These are phyloP conservation scores for Fusarium sp. DNA, from an alignment of 2,329 filamentous ascomycete species.

Conservation along the genomic window DNA sequence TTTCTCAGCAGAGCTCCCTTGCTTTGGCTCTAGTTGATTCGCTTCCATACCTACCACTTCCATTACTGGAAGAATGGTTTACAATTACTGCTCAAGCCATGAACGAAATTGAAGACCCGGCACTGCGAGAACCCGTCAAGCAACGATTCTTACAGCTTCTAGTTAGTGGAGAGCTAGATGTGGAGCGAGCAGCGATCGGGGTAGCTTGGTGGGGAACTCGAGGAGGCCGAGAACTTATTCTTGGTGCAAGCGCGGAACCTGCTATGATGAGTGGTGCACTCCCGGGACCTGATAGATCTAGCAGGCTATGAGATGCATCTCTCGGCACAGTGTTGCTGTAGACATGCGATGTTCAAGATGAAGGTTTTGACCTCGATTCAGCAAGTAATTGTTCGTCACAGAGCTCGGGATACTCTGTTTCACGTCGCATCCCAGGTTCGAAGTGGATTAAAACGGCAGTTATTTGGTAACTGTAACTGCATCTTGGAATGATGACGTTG, in stretches of 20 bases:
- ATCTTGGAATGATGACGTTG: slow-evolving; percentile 20
- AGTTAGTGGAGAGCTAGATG: slow-evolving; percentile 86
- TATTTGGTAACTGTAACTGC: slow-evolving; percentile 4
- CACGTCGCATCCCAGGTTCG: slow-evolving; percentile 11
- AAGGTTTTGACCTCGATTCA: not conserved
- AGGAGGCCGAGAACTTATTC: slow-evolving; percentile 66
- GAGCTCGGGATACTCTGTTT: not conserved
- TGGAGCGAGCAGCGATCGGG: slow-evolving; percentile 81
- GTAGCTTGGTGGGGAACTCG: slow-evolving; percentile 86
- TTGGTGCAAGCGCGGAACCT: slow-evolving; percentile 48
- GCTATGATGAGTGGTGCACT: slow-evolving; percentile 70
- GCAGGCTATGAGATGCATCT: slow-evolving; percentile 51
- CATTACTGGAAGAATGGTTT: slow-evolving; percentile 84
- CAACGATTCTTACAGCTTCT: slow-evolving; percentile 84
- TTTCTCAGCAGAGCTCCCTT: slow-evolving; percentile 85
- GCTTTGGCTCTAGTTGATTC: slow-evolving; percentile 83
- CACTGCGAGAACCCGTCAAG: slow-evolving; percentile 73
- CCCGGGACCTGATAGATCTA: slow-evolving; percentile 50
- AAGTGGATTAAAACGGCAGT: slow-evolving; percentile 15
- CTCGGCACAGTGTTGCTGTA: slow-evolving; percentile 4
- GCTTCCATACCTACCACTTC: slow-evolving; percentile 77
- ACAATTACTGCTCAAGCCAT: slow-evolving; percentile 76
- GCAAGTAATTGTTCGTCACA: not conserved
- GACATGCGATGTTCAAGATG: not conserved
- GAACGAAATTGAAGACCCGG: slow-evolving; percentile 70